phyloP scores from a whole-genome alignment of 306 rosid genomes.

The Rubus idaeus region DNA sequence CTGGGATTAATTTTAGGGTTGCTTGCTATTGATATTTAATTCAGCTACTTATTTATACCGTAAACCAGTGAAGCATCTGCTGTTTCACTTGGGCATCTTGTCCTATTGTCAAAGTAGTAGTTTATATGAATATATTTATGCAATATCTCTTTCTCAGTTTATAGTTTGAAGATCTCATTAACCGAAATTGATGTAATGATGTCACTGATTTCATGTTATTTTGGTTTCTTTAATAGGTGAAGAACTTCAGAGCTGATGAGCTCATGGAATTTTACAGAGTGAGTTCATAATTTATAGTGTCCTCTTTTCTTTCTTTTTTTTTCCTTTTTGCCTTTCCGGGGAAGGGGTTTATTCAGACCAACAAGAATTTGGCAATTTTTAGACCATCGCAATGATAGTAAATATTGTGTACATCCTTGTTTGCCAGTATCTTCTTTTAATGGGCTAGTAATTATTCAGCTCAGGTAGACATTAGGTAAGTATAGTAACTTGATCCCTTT shows the following conservation, averaged over 20 bases:
- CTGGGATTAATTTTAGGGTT: neutral
- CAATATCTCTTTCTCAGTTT: neutral
- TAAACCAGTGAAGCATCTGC: neutral
- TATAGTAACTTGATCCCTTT: conserved; percentile 30
- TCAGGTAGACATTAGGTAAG: conserved; percentile 6
- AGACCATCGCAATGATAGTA: neutral
- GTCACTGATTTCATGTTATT: conserved; percentile 13
- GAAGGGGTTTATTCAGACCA: neutral
- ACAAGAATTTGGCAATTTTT: neutral
- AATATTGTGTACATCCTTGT: neutral
- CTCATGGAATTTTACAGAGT: conserved; percentile 94
- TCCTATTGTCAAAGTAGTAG: neutral
- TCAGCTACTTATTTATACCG: neutral
- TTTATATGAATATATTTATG: neutral
- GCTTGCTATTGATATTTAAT: neutral
- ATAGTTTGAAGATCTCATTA: conserved; percentile 1
- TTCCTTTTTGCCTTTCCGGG: neutral
- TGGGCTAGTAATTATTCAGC: neutral
- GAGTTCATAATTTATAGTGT: conserved; percentile 33
- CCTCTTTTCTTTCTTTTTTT: too few relatives aligned
- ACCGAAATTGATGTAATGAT: conserved; percentile 15
- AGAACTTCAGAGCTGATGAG: conserved; percentile 77
- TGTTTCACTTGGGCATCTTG: neutral
- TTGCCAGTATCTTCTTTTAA: neutral
- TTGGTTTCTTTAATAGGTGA: conserved; percentile 43